Evolutionary conservation across 148 eudicot genomes (phyloP), one percentile per base, ranked within the genome.

Genomic region (Simmondsia chinensis): DNA sequence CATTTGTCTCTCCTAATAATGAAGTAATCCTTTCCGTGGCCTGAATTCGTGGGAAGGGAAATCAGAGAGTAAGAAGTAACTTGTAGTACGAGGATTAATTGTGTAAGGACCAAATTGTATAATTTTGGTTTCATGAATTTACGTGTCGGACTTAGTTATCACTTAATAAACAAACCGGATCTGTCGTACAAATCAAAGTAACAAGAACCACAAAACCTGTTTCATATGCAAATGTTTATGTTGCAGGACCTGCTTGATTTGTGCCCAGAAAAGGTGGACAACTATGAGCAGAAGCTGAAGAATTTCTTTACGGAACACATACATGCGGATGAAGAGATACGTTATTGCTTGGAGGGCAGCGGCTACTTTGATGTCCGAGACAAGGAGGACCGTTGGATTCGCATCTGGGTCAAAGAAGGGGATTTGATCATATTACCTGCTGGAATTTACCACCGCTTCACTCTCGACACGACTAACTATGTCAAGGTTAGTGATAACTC

Each of bases 271-370:
- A 89, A 85, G 63, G 53, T 89, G 45, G 85, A 87, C 19, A 89
- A 89, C 52, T 89, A 89, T 68, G 95, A 85, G 3, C 72, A 70
- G 47, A 93, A 93, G 48, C 86, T 86, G 23, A 93, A 93, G 65
- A 60, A 73, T 59, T 86, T 93, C 57, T 93, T 46, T 32, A 89
- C 82, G 50, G 99, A 93, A 49, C 96, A 93, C 56, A 76, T 93
- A 46, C 99, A 93, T 73, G 86, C 96, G 12, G 99, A 93, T 64
- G 99, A 93, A 65, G 99, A 93, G 73, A 93, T 93, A 64, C 96
- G 99, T 33, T 93, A 86, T 45, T 72, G 82, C 63, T 72, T 93
- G 20, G 83, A 81, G 14, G 99, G 99, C 57, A 82, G 89, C 69
- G 99, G 99, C 41, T 93, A 86, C 50, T 93, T 93, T 75, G 99